Percentiles rank a stretch among this genome's conserved stretches.
Conservation (phyloP, 176 grass and related monocot genomes). For the Carex scoparia region DNA sequence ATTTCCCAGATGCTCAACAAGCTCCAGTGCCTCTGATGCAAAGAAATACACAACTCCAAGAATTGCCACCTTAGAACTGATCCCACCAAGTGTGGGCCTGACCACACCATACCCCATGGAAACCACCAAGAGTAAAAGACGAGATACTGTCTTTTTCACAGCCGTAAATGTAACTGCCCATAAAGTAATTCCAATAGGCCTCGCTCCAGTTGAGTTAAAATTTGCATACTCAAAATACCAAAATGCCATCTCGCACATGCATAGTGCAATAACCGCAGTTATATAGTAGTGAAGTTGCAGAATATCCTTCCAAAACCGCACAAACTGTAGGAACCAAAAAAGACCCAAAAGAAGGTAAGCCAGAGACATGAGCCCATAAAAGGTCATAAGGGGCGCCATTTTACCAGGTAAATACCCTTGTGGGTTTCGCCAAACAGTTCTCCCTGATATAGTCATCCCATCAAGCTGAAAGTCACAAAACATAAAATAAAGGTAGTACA, state of each 20-base stretch:
- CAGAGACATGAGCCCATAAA: constrained; percentile 94
- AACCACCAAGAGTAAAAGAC: constrained; percentile 85
- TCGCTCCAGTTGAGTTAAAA: constrained; percentile 82
- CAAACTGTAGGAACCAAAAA: constrained; percentile 90
- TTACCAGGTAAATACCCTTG: constrained; percentile 98
- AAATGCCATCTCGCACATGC: constrained; percentile 99
- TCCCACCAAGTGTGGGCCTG: constrained; percentile 70
- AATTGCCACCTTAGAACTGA: constrained; percentile 70
- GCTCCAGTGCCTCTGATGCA: constrained; percentile 86
- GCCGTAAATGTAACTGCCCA: constrained; percentile 99
- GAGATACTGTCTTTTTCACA: constrained; percentile 95
- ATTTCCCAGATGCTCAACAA: constrained; percentile 95
- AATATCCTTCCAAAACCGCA: constrained; percentile 79
- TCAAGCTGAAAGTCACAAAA: constrained; percentile 88
- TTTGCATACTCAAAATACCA: constrained; percentile 99
- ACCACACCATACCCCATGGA: constrained; percentile 95
- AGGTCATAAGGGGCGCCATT: constrained; percentile 94
- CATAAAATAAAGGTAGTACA: constrained; percentile 99
- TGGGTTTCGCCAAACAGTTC: constrained; percentile 96
- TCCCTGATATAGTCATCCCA: constrained; percentile 69
- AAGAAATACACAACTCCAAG: constrained; percentile 82
- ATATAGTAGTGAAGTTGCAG: constrained; percentile 97
- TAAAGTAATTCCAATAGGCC: constrained; percentile 92
- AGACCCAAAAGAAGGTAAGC: constrained; percentile 92
- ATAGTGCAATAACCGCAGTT: constrained; percentile 91